These are phyloP conservation scores for Ophiostoma populinum DNA, from an alignment of 2,329 filamentous ascomycete species.

Conservation along the genomic window DNA sequence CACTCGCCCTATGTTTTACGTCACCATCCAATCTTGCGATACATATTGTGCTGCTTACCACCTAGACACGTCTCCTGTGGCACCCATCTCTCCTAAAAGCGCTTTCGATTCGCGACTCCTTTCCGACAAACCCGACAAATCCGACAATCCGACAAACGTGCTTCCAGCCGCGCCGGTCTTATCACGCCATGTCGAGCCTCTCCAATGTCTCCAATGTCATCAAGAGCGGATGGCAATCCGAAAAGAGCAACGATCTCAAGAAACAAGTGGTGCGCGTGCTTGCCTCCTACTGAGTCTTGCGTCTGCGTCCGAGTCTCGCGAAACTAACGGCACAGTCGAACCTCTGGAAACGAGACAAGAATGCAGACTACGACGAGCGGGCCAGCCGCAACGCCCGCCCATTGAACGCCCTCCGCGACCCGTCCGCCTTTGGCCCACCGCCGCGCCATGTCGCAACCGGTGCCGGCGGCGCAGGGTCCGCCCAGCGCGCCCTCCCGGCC, in stretches of 20 bases:
- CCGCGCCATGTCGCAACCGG: constrained; percentile 43
- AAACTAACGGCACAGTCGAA: constrained; percentile 6
- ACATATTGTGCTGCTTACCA: no score
- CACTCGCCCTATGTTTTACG: not conserved
- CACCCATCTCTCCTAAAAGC: not conserved
- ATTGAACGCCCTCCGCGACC: constrained; percentile 56
- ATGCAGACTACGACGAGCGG: constrained; percentile 14
- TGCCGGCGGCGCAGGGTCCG: constrained; percentile 10
- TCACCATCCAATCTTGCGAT: not conserved
- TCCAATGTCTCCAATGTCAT: constrained; percentile 1
- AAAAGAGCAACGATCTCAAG: constrained; percentile 26
- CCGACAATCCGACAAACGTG: no score
- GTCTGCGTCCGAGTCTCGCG: not conserved
- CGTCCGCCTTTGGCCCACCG: constrained; percentile 61
- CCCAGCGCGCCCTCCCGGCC: constrained; percentile 15
- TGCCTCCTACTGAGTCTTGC: not conserved
- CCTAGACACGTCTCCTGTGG: not conserved
- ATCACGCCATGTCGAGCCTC: constrained; percentile 25
- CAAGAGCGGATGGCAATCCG: constrained; percentile 29
- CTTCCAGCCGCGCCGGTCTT: no score
- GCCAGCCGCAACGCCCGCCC: constrained; percentile 34
- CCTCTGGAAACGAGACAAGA: constrained; percentile 17
- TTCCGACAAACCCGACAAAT: no score
- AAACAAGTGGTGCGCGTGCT: constrained; percentile 23
- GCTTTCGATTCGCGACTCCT: not conserved